These are phyloP conservation scores for Diddensiella transvaalensis DNA, from an alignment of 805 yeast species.

Conservation along the genomic window DNA sequence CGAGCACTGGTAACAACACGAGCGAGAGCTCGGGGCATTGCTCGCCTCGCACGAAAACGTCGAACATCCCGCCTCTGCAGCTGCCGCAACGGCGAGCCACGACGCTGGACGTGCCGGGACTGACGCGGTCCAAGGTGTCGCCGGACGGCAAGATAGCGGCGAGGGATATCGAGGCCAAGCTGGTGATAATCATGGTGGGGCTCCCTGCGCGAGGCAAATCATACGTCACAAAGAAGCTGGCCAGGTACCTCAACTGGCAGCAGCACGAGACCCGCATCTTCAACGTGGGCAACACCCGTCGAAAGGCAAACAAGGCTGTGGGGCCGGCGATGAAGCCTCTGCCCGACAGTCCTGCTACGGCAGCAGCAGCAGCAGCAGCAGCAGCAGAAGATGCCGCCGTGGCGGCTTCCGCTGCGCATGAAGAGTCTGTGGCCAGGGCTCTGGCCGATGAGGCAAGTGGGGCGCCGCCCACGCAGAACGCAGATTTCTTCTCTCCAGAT, in stretches of 20 bases:
- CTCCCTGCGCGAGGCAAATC: conserved; percentile 92
- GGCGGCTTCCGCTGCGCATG: not conserved
- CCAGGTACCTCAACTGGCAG: conserved; percentile 88
- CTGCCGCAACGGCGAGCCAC: conserved; percentile 54
- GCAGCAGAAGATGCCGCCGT: not conserved
- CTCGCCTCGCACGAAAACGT: conserved; percentile 13
- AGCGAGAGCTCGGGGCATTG: conserved; percentile 10
- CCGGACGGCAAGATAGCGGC: conserved; percentile 54
- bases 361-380: conserved; percentile 15
- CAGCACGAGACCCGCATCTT: conserved; percentile 88
- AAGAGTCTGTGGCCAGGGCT: conserved; percentile 1
- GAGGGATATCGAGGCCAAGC: conserved; percentile 70
- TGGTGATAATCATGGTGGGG: conserved; percentile 96
- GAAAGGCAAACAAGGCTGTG: conserved; percentile 56
- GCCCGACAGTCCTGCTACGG: conserved; percentile 38
- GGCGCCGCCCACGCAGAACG: conserved; percentile 49
- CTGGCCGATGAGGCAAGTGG: conserved; percentile 1
- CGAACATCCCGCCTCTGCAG: conserved; percentile 21
- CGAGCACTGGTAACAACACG: conserved; percentile 1
- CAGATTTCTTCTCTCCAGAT: conserved; percentile 81
- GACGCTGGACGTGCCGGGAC: conserved; percentile 88
- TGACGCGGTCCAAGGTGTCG: conserved; percentile 72
- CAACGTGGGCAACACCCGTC: conserved; percentile 92
- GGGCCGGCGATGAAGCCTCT: conserved; percentile 72
- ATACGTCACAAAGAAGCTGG: conserved; percentile 85